Percentiles rank a stretch among this genome's conserved stretches.
These are phyloP conservation scores for Fusarium sp. DNA, from an alignment of 2,329 filamentous ascomycete species.

Conservation along the genomic window DNA sequence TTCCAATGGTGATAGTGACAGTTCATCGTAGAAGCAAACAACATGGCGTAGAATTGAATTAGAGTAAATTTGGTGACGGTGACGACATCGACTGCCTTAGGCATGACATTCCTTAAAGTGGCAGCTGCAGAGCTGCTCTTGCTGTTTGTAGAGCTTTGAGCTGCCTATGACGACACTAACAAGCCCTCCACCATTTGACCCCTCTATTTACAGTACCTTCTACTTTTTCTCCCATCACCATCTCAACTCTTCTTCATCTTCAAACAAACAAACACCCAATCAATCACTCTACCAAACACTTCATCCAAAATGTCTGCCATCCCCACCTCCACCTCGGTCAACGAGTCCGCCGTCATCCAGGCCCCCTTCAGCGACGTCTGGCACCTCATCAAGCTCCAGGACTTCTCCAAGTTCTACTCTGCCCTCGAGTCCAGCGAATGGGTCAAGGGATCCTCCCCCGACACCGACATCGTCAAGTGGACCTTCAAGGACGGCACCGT, in stretches of 20 bases:
- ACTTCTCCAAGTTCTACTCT: constrained; percentile 75
- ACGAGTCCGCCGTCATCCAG: constrained; percentile 75
- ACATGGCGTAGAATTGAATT: not conserved
- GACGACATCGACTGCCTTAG: constrained; percentile 28
- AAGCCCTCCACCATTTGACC: constrained; percentile 2
- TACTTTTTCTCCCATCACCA: constrained; percentile 12
- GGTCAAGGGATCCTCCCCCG: constrained; percentile 71
- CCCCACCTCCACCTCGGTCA: constrained; percentile 74
- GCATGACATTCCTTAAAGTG: constrained; percentile 10
- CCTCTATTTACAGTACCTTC: constrained; percentile 30
- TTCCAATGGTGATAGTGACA: not conserved
- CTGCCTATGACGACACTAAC: constrained; percentile 33
- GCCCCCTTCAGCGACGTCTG: constrained; percentile 75
- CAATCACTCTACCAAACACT: not conserved
- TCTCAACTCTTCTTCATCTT: not conserved
- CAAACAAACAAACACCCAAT: not conserved
- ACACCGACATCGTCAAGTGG: constrained; percentile 77
- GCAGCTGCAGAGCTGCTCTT: constrained; percentile 14
- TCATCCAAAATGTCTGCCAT: constrained; percentile 55
- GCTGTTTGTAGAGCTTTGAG: constrained; percentile 22
- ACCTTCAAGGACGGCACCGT: constrained; percentile 76
- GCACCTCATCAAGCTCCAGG: constrained; percentile 79
- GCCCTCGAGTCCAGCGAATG: constrained; percentile 69
- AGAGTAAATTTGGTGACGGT: not conserved
- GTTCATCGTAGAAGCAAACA: not conserved